Base-by-base conservation (phyloP, 257 asterid genomes). In the Solanum neorickii region DNA sequence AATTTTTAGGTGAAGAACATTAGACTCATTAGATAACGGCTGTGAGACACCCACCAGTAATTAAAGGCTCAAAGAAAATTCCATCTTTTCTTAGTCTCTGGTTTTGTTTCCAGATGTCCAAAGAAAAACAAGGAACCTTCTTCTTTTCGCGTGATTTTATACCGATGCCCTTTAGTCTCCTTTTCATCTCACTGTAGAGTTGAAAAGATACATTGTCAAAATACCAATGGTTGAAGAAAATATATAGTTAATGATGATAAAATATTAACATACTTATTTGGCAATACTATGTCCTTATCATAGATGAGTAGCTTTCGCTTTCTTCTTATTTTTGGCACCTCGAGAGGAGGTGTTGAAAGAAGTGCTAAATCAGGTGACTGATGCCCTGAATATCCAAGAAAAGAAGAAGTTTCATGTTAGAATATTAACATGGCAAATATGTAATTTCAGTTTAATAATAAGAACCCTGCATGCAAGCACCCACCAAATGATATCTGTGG, bases 271-370 rank as follows among this genome's bases (percentile, higher is more conserved):
- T 94, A 96, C 99, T 13, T 37, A 62, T 96, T 96, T 84, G 91
- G 89, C 84, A 97, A 83, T 69, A 95, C 95, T 29, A 92, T 89
- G 49, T 80, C 68, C 27, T 91, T 1, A 49, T 84, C 85, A 41
- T 94, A 98, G 23, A 41, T 94, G 78, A 60, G 87, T 84, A 86
- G 93, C 76, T 86, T 94, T 87, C 92, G 94, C 90, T 87, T 96
- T 91, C 94, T 94, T 87, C 91, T 88, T 87, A 75, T 69, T 18
- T 27, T 82, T 74, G 82, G 89, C n/a, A 12, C 77, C 89, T 83
- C 82, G 15, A 41, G 88, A 88, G 75, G 90, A n/a, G 93, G 98
- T 33, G 94, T 90, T 83, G 92, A 89, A 82, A 83, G 94, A 76
- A 94, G 80, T 86, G 88, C 92, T 89, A 92, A 62, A 74, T 91